Base-by-base conservation (phyloP, 2,329 filamentous ascomycete genomes). In the Ophiocordyceps camponoti-floridani region DNA sequence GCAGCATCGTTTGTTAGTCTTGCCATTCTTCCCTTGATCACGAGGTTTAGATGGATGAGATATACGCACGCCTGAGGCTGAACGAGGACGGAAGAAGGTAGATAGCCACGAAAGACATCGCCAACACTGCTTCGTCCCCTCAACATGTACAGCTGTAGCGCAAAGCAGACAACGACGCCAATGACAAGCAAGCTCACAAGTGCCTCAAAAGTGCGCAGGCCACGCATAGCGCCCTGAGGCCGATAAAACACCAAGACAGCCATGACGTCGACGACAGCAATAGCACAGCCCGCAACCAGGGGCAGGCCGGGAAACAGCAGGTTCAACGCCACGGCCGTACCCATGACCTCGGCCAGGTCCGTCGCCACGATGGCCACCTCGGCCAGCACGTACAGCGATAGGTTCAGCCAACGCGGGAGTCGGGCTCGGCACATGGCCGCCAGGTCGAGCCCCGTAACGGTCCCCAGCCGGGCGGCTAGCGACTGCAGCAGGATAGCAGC, bases 401-500 rank as follows among this genome's bases (percentile, higher is more conserved):
- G 68, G 48, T 77, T 80, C 45, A 83, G 55, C 79, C 79, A 84
- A 50, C 63, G 64, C 1, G 79, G 79, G 13, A 82, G 65, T 55
- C 79, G 77, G 9, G 69, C 74, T 31, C 78, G 70, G 52, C 77
- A 82, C 10, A 77, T 76, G 49, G 80, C 70, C 1, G 79, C 76
- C 13, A 84, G 65, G 52, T 82, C 78, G 43, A 82, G 60, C 2
- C 79, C 79, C 1, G 74, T 82, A 49, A 84, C 77, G 13, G 76
- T 79, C 30, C 79, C 79, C 6, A 84, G 67, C 56, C 82, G 82
- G 58, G 82, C 76, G 53, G 74, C 74, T 2, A 84, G 68, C 18
- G 70, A 75, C 57, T 84, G 80, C 18, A 84, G 65, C 50, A 82
- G 74, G 45, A 84, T 82, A 51, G 80, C 80, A 53, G 84, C 79